Conservation (phyloP, 306 rosid genomes). For the Elaeagnus macrophylla region DNA sequence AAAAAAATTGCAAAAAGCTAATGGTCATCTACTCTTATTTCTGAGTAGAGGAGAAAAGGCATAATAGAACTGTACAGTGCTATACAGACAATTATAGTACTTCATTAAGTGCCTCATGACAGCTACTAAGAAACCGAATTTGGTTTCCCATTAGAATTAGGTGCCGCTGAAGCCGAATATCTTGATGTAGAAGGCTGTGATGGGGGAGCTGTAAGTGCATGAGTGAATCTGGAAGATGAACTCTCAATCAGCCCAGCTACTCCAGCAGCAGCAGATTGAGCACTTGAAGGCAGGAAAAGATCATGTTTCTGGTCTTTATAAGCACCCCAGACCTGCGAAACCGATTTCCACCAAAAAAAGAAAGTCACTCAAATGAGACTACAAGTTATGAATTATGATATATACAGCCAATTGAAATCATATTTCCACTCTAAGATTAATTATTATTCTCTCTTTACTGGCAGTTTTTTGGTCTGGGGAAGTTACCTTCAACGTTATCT, state of each 20-base stretch:
- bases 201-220: constrained; percentile 83
- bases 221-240: constrained; percentile 75
- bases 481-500: too few species aligned
- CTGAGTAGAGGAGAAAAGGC: too few species aligned
- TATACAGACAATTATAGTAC: constrained; percentile 42
- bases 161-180: constrained; percentile 40
- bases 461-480: too few species aligned
- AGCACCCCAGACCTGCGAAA: constrained; percentile 84
- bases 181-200: constrained; percentile 44
- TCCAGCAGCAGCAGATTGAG: constrained; percentile 91
- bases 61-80: constrained; percentile 24
- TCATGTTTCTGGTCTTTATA: constrained; percentile 98
- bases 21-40: too few species aligned
- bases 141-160: constrained; percentile 45
- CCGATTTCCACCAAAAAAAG: too few species aligned
- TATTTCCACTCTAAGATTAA: too few species aligned
- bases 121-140: constrained; percentile 33
- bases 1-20: too few species aligned
- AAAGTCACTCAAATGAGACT: too few species aligned
- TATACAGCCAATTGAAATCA: too few species aligned
- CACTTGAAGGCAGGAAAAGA: constrained; percentile 96
- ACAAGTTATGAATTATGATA: too few species aligned
- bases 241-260: constrained; percentile 92
- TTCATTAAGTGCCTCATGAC: constrained; percentile 9
- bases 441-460: too few species aligned